These are phyloP conservation scores for Nowakowskiella sp. DNA, from an alignment of 192 early-diverging fungal genomes.

Conservation along the genomic window DNA sequence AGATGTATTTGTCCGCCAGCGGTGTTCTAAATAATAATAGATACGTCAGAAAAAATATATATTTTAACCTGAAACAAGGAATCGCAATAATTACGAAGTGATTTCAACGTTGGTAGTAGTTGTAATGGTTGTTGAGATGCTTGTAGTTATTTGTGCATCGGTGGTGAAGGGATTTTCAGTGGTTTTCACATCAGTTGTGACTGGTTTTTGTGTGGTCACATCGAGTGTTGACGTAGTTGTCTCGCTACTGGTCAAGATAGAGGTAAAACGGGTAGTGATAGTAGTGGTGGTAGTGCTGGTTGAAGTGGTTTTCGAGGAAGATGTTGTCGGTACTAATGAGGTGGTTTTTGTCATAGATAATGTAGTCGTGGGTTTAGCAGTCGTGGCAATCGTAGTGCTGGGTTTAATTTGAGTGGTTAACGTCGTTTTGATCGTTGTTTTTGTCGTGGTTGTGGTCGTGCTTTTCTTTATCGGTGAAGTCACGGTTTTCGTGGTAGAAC, in stretches of 20 bases:
- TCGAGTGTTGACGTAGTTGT: background rate
- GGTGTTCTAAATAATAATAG: background rate
- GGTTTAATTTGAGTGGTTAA: background rate
- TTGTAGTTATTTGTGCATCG: background rate
- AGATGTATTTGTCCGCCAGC: background rate
- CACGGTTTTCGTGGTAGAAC: background rate
- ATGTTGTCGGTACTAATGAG: background rate
- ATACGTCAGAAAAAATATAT: background rate
- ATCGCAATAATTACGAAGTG: too few species aligned
- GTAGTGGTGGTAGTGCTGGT: background rate
- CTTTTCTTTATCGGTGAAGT: background rate
- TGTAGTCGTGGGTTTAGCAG: background rate
- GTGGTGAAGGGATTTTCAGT: background rate
- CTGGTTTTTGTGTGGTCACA: background rate
- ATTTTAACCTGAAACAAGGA: background rate
- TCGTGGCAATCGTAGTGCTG: background rate
- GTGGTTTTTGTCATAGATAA: background rate
- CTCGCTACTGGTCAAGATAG: background rate
- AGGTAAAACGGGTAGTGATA: background rate
- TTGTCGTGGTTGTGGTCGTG: background rate
- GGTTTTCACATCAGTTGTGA: background rate
- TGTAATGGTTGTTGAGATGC: background rate
- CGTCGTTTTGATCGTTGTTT: background rate
- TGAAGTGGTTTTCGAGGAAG: background rate
- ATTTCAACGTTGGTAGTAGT: background rate